Base-by-base conservation (phyloP, 306 rosid species). In the Lupinus albus region DNA sequence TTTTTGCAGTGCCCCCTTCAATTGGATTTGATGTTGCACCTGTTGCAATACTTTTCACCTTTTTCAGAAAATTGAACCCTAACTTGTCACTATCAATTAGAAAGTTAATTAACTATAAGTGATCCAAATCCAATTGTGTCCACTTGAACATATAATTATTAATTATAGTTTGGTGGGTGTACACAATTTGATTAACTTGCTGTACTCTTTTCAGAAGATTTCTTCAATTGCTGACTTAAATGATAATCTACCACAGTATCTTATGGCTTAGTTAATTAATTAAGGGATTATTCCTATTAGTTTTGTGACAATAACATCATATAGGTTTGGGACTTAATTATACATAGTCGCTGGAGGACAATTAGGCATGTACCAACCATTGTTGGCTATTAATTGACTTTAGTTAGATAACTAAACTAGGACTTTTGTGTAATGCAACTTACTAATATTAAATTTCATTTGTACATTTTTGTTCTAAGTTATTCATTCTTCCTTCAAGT, bases 141-240 rank as follows among this genome's bases (percentile, higher is more conserved):
- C 74, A 66, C 17, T 50, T 65, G 53, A 60, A 13, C 78, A 44
- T 25, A 66, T 71, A 16, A 28, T 67, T 70, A 42, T 56, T 64
- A 71, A 71, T 56, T 56, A 64, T 53, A 25, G 16, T 20, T 62
- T 70, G 62, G 55, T 65, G 16, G 30, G n/a, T 11, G 55, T 25
- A 11, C 67, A 63, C n/a, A 55, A 17, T 33, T 47, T 70, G 48
- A 77, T 64, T 55, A 50, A 35, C 30, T 25, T 25, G 2, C 4
- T 25, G 68, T 77, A 77, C 62, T 45, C 67, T 53, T 62, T 46
- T 14, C 57, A 12, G n/a, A 50, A 50, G 1, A 39, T 35, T 25
- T 17, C 69, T 39, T 59, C 73, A 71, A 71, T 44, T 18, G 68
- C 74, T 65, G 16, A 71, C 44, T 71, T 64, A 41, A 78, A 71